A percentile compares a stretch with the other conserved stretches of the same genome.
Conservation (phyloP, 495 filamentous ascomycete species). For the Clavariopsis aquatica region DNA sequence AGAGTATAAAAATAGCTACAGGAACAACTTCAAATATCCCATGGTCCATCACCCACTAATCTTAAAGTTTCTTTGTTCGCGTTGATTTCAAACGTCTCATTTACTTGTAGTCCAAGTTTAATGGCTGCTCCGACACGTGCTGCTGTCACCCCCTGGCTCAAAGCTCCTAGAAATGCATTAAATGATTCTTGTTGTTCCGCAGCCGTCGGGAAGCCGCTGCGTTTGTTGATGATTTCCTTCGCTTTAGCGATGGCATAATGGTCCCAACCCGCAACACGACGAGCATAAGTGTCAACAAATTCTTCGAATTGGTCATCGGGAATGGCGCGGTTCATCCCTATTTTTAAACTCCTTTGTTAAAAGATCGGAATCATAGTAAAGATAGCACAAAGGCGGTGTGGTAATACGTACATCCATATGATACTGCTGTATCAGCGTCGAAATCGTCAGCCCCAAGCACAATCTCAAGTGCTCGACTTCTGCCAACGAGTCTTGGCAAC, state of each 20-base stretch:
- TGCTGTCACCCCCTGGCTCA: background rate
- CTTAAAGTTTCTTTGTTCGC: background rate
- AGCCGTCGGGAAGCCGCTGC: background rate
- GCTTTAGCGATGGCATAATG: background rate
- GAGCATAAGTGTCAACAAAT: background rate
- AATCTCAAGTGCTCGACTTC: background rate
- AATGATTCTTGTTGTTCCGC: background rate
- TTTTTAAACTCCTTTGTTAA: background rate
- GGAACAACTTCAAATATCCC: slow-evolving; percentile 9
- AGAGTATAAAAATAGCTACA: too few species aligned
- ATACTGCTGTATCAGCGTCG: slow-evolving; percentile 4
- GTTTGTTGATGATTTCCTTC: background rate
- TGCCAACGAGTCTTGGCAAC: background rate
- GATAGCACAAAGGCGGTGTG: too few species aligned
- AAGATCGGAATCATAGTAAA: too few species aligned
- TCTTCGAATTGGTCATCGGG: background rate
- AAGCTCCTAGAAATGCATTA: background rate
- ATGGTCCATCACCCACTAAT: background rate
- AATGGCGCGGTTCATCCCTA: slow-evolving; percentile 10
- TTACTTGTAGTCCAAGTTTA: background rate
- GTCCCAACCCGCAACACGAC: background rate
- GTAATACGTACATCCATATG: slow-evolving; percentile 6
- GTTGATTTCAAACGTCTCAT: background rate
- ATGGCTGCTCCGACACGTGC: background rate
- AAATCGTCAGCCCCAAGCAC: slow-evolving; percentile 3